Evolutionary conservation across 1,139 yeast genomes (phyloP), one percentile per base, ranked within the genome.

Genomic region (Komagataea norvegica): DNA sequence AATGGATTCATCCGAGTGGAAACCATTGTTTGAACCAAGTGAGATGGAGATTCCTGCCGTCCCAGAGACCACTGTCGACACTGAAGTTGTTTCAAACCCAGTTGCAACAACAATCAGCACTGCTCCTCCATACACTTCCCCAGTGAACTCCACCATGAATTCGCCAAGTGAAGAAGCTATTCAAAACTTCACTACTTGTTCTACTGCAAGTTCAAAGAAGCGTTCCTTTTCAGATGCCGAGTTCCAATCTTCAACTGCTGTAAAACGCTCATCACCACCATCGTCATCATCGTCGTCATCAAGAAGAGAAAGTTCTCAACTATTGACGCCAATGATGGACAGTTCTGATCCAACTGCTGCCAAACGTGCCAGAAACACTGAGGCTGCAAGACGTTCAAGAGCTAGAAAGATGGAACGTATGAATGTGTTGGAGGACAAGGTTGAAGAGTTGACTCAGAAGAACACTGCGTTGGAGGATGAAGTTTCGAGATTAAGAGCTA

Each of bases 341-440:
- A 67, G 71, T 25, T 61, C 60, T 37, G 95, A 88, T 62, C 77
- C 81, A 17, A 74, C 73, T 42, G 75, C 87, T 37, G 58, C 85
- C 55, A 86, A 89, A 61, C 79, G 98, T 56, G 96, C 96, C 29
- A 79, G 89, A 61, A 89, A 89, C 70, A 89, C 97, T 18, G 96
- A 88, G 61, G 96, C 97, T 44, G 97, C 97, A 13, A 79, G 97
- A 62, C 75, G 96, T 59, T 87, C 96, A 31, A 74, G 97, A 53
- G 95, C 95, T 29, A 79, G 95, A 64, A 87, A 88, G 66, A 79
- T 84, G 77, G 87, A 84, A 61, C 75, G 95, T 62, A 83, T 89
- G 86, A 57, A 63, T 42, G 94, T 86, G 58, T 69, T 89, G 60
- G 96, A 89, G 63, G 75, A 64, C 22, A 76, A 76, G 58, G 94